Conservation (phyloP, 2,329 filamentous ascomycete species). For the Beauveria scarabaeidicola region DNA sequence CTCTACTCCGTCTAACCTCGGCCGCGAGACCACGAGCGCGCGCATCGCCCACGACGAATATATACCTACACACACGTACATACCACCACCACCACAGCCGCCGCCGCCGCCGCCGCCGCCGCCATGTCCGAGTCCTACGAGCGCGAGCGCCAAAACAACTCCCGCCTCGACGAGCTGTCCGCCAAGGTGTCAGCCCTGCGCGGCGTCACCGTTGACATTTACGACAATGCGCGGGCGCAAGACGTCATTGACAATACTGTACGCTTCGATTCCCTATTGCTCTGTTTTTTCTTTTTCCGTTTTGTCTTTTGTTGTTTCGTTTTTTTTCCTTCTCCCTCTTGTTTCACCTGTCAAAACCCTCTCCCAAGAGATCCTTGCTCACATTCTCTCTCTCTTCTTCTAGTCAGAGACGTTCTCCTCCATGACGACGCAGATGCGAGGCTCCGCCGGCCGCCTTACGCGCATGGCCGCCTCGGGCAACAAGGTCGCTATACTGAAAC, state of each 20-base stretch:
- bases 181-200: constrained; percentile 87
- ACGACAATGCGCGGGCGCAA: constrained; percentile 87
- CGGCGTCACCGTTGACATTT: constrained; percentile 93
- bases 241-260: constrained; percentile 82
- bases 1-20: too few species aligned
- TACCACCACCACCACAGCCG: neutral
- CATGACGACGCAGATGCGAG: constrained; percentile 74
- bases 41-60: neutral
- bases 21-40: neutral
- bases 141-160: constrained; percentile 86
- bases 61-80: neutral
- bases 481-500: constrained; percentile 81
- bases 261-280: constrained; percentile 25
- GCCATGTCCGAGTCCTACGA: constrained; percentile 69
- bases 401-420: constrained; percentile 86
- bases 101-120: neutral
- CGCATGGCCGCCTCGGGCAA: constrained; percentile 90
- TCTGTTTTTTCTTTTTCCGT: neutral
- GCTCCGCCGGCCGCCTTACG: constrained; percentile 71
- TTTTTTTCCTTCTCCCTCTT: neutral
- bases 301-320: neutral
- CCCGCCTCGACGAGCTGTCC: constrained; percentile 82
- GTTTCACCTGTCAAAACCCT: neutral
- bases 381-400: neutral
- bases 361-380: neutral